Evolutionary conservation across 2,329 filamentous ascomycete genomes (phyloP).

Genomic region (Ceratocystis papillata): DNA sequence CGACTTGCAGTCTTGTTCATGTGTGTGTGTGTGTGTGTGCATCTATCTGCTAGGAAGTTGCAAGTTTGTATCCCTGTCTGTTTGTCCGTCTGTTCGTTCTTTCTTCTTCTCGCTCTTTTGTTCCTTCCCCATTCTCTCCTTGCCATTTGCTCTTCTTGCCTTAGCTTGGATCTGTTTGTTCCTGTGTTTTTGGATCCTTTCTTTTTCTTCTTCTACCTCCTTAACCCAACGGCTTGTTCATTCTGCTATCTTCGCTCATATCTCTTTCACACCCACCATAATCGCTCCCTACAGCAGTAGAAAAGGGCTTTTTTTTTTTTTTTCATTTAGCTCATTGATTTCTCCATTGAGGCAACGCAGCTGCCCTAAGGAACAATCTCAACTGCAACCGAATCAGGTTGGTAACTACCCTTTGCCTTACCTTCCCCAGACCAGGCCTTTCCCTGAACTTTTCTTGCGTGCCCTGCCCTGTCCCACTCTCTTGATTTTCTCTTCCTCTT

Average conservation of each 20-base stretch:
- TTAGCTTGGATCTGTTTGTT: not conserved
- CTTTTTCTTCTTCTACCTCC: not conserved
- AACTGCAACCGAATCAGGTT: not conserved
- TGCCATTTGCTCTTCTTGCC: not conserved
- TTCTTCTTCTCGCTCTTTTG: slow-evolving; percentile 10
- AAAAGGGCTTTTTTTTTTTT: too few species aligned
- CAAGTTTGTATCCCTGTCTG: slow-evolving; percentile 1
- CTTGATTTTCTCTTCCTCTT: not conserved
- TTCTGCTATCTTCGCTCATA: not conserved
- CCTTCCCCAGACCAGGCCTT: slow-evolving; percentile 1
- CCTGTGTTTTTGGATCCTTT: slow-evolving; percentile 9
- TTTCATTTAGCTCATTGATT: too few species aligned
- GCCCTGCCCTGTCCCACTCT: slow-evolving; percentile 8
- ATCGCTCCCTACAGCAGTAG: too few species aligned
- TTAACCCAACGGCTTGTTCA: not conserved
- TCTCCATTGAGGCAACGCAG: not conserved
- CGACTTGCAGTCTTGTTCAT: too few species aligned
- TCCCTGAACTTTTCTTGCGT: slow-evolving; percentile 2
- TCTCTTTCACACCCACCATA: not conserved
- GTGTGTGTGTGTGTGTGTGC: not conserved
- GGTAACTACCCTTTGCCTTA: not conserved
- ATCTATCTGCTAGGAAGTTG: not conserved
- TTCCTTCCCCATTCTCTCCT: not conserved
- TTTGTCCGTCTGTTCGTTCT: not conserved
- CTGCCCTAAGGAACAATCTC: not conserved